Base-by-base conservation (phyloP, 225 moss, liverwort and hornwort species). In the Bryoerythrophyllum caledonicum region DNA sequence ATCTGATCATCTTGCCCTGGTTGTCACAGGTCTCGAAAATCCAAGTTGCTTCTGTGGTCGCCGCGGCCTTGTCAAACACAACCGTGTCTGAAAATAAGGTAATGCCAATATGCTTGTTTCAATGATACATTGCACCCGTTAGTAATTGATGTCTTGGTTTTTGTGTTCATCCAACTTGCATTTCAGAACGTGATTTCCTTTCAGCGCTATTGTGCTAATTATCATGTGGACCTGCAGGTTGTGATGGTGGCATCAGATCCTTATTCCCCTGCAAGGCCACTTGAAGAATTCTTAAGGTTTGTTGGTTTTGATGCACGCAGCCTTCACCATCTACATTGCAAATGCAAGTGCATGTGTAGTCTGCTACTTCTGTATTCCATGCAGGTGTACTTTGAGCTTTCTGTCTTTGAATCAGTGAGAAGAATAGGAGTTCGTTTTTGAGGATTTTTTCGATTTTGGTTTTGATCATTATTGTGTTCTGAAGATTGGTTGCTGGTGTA, bases 271-370 rank as follows among this genome's bases (percentile, higher is more conserved):
- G 52, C 86, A 57, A 87, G 84, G 69, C 87, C 93, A 65, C 86
- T 94, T 10, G 90, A 99, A 64, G 97, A 99, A 79, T 87, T 87
- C 28, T 72, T 94, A 30, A 89, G 96, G 96, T 97, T 72, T 3
- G 82, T 78, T 78, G 74, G 55, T 59, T 70, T 71, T 43, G 16
- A 30, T 77, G 60, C 17, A 76, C 17, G 27, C 10, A 11, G 71
- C 23, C 15, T 28, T 28, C 30, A 75, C 56, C 41, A 8, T 40
- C 28, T 74, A 55, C 41, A 40, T 65, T 24, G 57, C 25, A 24
- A 76, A 10, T 68, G 32, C 72, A 51, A 72, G 61, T 25, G 25
- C 34, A 63, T 65, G 73, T 17, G 27, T 16, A 23, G 61, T 74
- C 62, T 63, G 53, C 54, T 35, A 70, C 56, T 55, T 59, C 46